phyloP scores from a whole-genome alignment of 2,329 filamentous ascomycete genomes.

The Hawksworthiomyces lignivorus region DNA sequence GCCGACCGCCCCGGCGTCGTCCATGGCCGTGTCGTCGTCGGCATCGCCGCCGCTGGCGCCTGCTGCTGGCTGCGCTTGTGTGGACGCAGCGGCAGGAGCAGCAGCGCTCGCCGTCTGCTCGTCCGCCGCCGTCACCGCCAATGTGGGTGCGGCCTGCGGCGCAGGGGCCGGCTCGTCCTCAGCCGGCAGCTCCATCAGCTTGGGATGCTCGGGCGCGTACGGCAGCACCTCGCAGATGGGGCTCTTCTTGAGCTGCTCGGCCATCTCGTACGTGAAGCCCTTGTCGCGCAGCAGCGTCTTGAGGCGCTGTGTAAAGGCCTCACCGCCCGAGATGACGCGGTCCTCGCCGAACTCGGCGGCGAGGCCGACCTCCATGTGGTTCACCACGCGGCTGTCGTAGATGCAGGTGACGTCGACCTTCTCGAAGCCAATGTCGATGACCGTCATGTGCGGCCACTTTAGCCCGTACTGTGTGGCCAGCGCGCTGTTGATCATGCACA shows the following conservation, averaged over 20 bases:
- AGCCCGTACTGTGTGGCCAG: slow-evolving; percentile 81
- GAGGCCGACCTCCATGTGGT: slow-evolving; percentile 54
- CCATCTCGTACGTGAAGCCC: slow-evolving; percentile 57
- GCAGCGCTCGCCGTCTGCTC: slow-evolving; percentile 15
- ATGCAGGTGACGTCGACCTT: slow-evolving; percentile 93
- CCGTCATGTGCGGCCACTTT: slow-evolving; percentile 65
- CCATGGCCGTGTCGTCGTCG: slow-evolving; percentile 26
- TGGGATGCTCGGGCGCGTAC: slow-evolving; percentile 37
- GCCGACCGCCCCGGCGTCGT: slow-evolving; percentile 32
- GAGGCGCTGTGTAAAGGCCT: slow-evolving; percentile 73
- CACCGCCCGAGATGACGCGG: slow-evolving; percentile 63
- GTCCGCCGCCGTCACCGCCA: slow-evolving; percentile 28
- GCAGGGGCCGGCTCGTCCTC: slow-evolving; percentile 22
- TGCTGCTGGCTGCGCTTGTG: slow-evolving; percentile 22
- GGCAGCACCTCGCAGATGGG: slow-evolving; percentile 59
- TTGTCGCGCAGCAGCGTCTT: slow-evolving; percentile 55
- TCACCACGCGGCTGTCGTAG: slow-evolving; percentile 69
- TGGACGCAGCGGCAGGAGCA: neutral
- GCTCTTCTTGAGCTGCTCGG: slow-evolving; percentile 62
- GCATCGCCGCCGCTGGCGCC: slow-evolving; percentile 13
- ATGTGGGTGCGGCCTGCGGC: slow-evolving; percentile 21
- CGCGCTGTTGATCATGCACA: slow-evolving; percentile 84
- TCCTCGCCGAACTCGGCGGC: slow-evolving; percentile 36
- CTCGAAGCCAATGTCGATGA: slow-evolving; percentile 84
- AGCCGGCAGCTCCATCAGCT: slow-evolving; percentile 41